phyloP scores from a whole-genome alignment of 1,284 basidiomycete species.

The Cutaneotrichosporon mucoides region DNA sequence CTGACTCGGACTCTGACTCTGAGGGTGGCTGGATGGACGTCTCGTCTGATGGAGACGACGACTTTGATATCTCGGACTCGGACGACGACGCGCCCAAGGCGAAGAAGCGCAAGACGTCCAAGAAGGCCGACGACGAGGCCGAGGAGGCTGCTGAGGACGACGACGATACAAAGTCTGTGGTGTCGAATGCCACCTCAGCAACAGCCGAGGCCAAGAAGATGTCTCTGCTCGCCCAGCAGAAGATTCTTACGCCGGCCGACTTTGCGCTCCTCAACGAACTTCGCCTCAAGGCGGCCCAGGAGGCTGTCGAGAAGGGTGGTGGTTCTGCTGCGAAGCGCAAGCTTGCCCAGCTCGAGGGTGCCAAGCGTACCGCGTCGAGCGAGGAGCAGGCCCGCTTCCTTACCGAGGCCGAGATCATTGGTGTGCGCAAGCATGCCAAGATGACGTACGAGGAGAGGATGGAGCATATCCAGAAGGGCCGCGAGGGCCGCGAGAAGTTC shows the following conservation, averaged over 20 bases:
- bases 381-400: conserved; percentile 63
- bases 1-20: conserved; percentile 62
- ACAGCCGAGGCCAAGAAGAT: conserved; percentile 46
- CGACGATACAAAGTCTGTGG: conserved; percentile 42
- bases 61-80: conserved; percentile 76
- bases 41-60: conserved; percentile 63
- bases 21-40: conserved; percentile 83
- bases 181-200: conserved; percentile 38
- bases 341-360: conserved; percentile 68
- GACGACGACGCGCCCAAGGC: conserved; percentile 62
- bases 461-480: conserved; percentile 83
- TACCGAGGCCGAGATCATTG: conserved; percentile 87
- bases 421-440: conserved; percentile 90
- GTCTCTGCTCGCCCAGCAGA: conserved; percentile 48
- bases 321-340: conserved; percentile 81
- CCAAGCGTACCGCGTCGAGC: conserved; percentile 56
- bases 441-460: conserved; percentile 92
- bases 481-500: conserved; percentile 94
- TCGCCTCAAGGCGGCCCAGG: conserved; percentile 72
- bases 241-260: conserved; percentile 96
- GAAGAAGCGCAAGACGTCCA: conserved; percentile 41
- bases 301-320: conserved; percentile 66
- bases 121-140: conserved; percentile 36
- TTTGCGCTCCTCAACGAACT: conserved; percentile 91
- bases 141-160: conserved; percentile 34